Base-by-base conservation (phyloP, 176 grass and related monocot species). In the Oryza meridionalis region DNA sequence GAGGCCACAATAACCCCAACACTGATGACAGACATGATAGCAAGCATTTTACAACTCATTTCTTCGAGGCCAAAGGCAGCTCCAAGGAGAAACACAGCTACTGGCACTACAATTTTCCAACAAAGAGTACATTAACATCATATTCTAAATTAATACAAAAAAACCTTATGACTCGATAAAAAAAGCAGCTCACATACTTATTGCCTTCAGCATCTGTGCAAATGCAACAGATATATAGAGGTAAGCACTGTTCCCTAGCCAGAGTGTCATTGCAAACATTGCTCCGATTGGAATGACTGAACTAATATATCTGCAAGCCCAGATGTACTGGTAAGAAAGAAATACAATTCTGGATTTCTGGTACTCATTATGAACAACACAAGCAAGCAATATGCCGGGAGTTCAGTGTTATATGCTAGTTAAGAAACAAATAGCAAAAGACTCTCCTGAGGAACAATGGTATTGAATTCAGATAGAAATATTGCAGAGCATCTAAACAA, bases 141-240 rank as follows among this genome's bases (percentile, higher is more conserved):
- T 26, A 29, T 69, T 25, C 22, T 21, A 49, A 74, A 62, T 27
- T 63, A 67, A 82, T 15, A 16, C 79, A 16, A 83, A 3, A 80
- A 79, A 10, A 35, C 33, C 62, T 40, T 25, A 69, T 24, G 5
- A 3, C 3, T 65, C 22, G 43, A 83, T 62, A n/a, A 69, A 86
- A 86, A 78, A 53, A 31, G 7, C 13, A 85, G 11, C 70, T 53
- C 8, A 76, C 91, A 88, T 96, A 98, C 96, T 98, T 90, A 91
- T 91, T 88, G 96, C 96, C 84, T 98, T 98, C 70, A 98, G 87
- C 96, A 98, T 98, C 74, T 98, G 96, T 49, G 96, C 96, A 90
- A 98, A 98, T 79, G 96, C 96, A 85, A 98, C 96, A 75, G 96
- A 98, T 92, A 98, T 95, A 75, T 98, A 98, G 51, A 98, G 93